Evolutionary conservation across 2,329 filamentous ascomycete species (phyloP), one percentile per base, ranked within the genome.

Genomic region (Beauveria sp.): DNA sequence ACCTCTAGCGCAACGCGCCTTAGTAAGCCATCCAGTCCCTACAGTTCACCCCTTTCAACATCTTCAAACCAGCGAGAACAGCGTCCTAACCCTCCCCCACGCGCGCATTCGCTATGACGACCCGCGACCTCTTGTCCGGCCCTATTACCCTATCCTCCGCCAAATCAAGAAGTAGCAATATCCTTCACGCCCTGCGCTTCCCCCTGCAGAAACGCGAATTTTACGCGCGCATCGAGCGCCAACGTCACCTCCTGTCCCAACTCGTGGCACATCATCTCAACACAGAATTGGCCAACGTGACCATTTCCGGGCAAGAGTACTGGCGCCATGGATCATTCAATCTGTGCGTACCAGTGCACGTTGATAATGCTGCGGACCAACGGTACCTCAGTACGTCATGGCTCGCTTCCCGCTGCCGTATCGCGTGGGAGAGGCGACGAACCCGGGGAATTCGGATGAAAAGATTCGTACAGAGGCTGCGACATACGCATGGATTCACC

Each of bases 371-470:
- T 57, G 31, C 31, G 10, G 31, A 34, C 31, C 31, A 10, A 26
- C 10, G 16, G 6, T 48, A 12, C 62, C 28, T 64, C 66, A 49
- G 42, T 64, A 22, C 60, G 43, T 3, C 28, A 26, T 64, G 12
- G 61, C 67, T 34, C 65, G 69, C 40, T 67, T 70, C 45, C 69
- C 72, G 51, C 62, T 74, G 64, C 70, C 71, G 42, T 71, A 70
- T 60, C 72, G 72, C 48, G 66, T 76, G 9, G 76, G 75, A 24
- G 76, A 79, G 60, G 60, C 54, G 22, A 62, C 51, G 24, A 64
- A 69, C 53, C 74, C 74, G 7, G 76, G 75, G 18, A 77, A 74
- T 57, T 71, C 70, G 14, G 73, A 79, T 50, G 75, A 79, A 67
- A 78, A 79, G 68, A 22, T 78, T 46, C 63, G 64, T 34, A 62